phyloP scores from a whole-genome alignment of 176 grass and related monocot species.

The Olyra latifolia region DNA sequence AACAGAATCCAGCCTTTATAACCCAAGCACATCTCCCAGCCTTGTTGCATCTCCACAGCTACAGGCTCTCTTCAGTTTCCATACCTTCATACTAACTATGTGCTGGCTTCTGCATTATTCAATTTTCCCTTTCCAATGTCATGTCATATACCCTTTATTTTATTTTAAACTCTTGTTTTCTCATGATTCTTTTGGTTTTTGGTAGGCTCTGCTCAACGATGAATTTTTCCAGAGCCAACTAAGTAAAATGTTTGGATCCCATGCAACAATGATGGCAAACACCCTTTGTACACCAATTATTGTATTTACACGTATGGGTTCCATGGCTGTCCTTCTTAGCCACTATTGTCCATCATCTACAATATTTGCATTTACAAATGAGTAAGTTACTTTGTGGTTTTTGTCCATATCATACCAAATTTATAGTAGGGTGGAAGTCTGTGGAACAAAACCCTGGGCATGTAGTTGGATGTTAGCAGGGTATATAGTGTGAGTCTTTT shows the following conservation, averaged over 20 bases:
- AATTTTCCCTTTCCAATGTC: conserved; percentile 8
- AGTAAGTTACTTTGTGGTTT: conserved; percentile 52
- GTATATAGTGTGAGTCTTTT: neutral
- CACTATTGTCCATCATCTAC: conserved; percentile 81
- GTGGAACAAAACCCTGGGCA: too few species aligned
- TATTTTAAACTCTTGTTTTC: conserved; percentile 18
- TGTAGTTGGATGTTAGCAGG: neutral
- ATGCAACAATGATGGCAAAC: conserved; percentile 92
- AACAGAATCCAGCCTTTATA: conserved; percentile 87
- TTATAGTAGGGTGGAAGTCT: neutral
- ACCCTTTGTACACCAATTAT: conserved; percentile 81
- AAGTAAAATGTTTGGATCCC: conserved; percentile 91
- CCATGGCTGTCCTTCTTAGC: conserved; percentile 92
- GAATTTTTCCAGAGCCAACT: conserved; percentile 68
- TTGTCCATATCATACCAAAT: neutral
- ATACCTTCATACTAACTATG: conserved; percentile 11
- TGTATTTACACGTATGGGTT: conserved; percentile 96
- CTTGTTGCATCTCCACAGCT: conserved; percentile 54
- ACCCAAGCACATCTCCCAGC: conserved; percentile 35
- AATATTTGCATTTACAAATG: conserved; percentile 93
- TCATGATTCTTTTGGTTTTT: conserved; percentile 37
- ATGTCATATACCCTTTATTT: neutral
- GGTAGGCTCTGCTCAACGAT: conserved; percentile 47
- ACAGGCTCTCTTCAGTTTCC: conserved; percentile 19
- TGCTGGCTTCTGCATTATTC: conserved; percentile 20